These are phyloP conservation scores for Neonectria magnoliae DNA, from an alignment of 2,329 filamentous ascomycete genomes.

Conservation along the genomic window DNA sequence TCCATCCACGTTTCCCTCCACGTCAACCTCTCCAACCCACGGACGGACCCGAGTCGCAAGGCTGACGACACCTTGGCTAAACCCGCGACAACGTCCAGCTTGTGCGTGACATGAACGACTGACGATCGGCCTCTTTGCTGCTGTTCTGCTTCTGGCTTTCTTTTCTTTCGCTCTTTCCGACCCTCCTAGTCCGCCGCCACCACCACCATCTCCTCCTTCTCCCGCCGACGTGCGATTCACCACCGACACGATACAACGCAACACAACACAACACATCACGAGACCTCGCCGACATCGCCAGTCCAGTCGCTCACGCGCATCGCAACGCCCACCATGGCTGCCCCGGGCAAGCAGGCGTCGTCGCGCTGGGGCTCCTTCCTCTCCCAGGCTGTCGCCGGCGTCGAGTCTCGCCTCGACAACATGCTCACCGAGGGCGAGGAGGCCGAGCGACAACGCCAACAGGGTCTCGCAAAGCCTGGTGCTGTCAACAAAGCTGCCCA, in stretches of 20 bases:
- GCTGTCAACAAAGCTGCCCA: slow-evolving; percentile 18
- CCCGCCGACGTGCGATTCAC: background rate
- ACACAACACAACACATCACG: background rate
- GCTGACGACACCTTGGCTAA: slow-evolving; percentile 15
- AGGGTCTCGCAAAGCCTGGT: slow-evolving; percentile 6
- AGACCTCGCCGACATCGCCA: background rate
- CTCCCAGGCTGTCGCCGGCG: slow-evolving; percentile 89
- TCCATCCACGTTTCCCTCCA: slow-evolving; percentile 2
- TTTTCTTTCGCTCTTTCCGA: background rate
- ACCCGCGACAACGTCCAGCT: background rate
- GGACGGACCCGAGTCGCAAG: slow-evolving; percentile 15
- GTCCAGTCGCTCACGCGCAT: background rate
- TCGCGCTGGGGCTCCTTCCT: slow-evolving; percentile 83
- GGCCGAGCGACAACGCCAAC: slow-evolving; percentile 25
- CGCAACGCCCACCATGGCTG: slow-evolving; percentile 53
- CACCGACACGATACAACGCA: background rate
- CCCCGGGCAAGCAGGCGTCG: slow-evolving; percentile 57
- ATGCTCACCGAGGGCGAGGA: slow-evolving; percentile 85
- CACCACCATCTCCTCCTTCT: too few species aligned
- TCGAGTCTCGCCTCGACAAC: slow-evolving; percentile 91
- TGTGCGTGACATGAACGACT: background rate
- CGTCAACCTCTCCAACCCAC: slow-evolving; percentile 15
- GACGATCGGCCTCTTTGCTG: background rate
- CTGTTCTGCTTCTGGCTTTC: background rate
- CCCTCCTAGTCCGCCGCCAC: too few species aligned